Conservation (phyloP, 179 eudicot species). For the Beta corolliflora region DNA sequence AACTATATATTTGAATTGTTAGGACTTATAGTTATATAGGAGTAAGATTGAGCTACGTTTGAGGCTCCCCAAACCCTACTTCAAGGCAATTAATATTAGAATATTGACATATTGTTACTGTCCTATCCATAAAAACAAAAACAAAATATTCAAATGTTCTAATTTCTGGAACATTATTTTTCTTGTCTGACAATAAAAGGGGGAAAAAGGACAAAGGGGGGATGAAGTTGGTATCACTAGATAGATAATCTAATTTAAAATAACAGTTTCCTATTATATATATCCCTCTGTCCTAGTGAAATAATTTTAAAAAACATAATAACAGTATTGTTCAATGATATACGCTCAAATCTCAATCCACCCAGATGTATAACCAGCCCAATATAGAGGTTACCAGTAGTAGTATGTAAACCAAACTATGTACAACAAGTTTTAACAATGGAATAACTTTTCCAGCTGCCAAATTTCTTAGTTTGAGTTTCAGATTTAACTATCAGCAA, state of each 20-base stretch:
- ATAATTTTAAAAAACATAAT: not conserved
- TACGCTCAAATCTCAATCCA: not conserved
- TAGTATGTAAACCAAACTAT: not conserved
- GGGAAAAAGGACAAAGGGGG: too few species aligned
- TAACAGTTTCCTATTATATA: not conserved
- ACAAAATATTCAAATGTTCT: not conserved
- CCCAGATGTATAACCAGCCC: not conserved
- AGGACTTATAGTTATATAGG: too few species aligned
- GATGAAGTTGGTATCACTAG: not conserved
- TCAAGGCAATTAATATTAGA: not conserved
- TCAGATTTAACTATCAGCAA: slow-evolving; percentile 33
- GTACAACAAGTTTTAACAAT: not conserved
- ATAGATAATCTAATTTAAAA: not conserved
- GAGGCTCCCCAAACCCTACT: not conserved
- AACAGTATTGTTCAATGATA: not conserved
- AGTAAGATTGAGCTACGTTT: not conserved
- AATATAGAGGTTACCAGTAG: not conserved
- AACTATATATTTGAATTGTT: too few species aligned
- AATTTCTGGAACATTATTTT: too few species aligned
- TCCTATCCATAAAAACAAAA: not conserved
- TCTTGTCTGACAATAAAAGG: too few species aligned
- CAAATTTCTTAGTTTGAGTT: not conserved
- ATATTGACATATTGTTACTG: too few species aligned
- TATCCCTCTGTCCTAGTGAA: not conserved
- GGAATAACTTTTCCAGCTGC: not conserved